Evolutionary conservation across 345 rosid genomes (phyloP).

Genomic region (Acer yangbiense): DNA sequence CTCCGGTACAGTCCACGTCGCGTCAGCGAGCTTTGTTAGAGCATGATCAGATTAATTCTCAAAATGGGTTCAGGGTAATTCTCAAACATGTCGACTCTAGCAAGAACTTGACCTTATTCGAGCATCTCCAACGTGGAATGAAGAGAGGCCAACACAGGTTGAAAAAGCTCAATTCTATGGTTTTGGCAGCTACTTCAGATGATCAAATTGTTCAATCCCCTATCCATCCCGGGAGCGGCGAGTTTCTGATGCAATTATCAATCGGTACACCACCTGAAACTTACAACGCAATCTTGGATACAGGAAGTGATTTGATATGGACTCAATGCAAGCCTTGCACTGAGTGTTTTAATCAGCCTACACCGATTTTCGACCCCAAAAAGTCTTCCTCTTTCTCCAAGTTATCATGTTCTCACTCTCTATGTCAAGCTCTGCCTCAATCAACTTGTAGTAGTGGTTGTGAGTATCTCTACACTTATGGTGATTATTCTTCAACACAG

Average conservation of each 20-base stretch:
- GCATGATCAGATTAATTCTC: background rate
- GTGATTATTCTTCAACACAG: constrained; percentile 87
- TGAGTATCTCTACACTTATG: constrained; percentile 72
- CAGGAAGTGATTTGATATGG: constrained; percentile 95
- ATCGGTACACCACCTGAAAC: constrained; percentile 67
- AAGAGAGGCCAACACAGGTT: constrained; percentile 65
- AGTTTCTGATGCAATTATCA: constrained; percentile 70
- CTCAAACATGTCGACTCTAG: constrained; percentile 71
- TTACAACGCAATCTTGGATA: constrained; percentile 75
- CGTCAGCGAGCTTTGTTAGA: constrained; percentile 26
- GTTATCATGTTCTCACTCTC: constrained; percentile 56
- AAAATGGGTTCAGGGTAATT: constrained; percentile 46
- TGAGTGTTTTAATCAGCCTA: constrained; percentile 69
- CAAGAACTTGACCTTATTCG: constrained; percentile 74
- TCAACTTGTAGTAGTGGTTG: constrained; percentile 52
- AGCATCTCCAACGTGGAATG: constrained; percentile 65
- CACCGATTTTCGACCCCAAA: constrained; percentile 73
- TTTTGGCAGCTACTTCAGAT: constrained; percentile 33
- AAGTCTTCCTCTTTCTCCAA: constrained; percentile 65
- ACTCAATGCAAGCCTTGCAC: constrained; percentile 91
- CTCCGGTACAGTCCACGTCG: constrained; percentile 19
- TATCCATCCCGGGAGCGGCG: constrained; percentile 70
- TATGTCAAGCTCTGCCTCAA: constrained; percentile 58
- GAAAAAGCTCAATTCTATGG: constrained; percentile 52
- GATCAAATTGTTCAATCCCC: constrained; percentile 39